Conservation (phyloP, 1,139 yeast genomes). For the Suhomyces anneliseae region DNA sequence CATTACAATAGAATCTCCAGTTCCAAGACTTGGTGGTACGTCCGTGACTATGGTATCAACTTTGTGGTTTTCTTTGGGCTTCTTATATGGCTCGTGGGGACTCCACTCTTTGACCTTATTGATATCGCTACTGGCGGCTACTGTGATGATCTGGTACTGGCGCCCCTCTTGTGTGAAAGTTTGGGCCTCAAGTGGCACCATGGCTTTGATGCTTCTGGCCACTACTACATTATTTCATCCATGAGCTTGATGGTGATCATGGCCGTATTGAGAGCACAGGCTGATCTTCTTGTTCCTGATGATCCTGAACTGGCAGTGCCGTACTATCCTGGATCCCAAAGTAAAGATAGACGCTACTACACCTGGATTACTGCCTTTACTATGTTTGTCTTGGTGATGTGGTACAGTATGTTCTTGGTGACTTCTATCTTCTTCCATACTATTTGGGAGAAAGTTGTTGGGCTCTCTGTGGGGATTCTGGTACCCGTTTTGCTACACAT, state of each 20-base stretch:
- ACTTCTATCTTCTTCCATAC: slow-evolving; percentile 69
- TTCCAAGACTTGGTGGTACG: slow-evolving; percentile 3
- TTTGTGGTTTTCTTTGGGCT: slow-evolving; percentile 19
- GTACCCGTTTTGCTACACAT: slow-evolving; percentile 27
- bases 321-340: neutral
- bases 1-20: slow-evolving; percentile 9
- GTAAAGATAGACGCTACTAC: slow-evolving; percentile 1
- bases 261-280: neutral
- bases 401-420: slow-evolving; percentile 48
- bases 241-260: slow-evolving; percentile 44
- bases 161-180: slow-evolving; percentile 14
- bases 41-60: slow-evolving; percentile 16
- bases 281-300: neutral
- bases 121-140: slow-evolving; percentile 14
- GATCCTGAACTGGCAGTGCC: neutral
- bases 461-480: slow-evolving; percentile 47
- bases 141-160: neutral
- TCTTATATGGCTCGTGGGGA: slow-evolving; percentile 49
- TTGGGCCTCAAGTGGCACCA: slow-evolving; percentile 55
- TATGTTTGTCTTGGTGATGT: slow-evolving; percentile 24
- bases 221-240: slow-evolving; percentile 54
- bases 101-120: slow-evolving; percentile 45
- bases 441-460: slow-evolving; percentile 52
- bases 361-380: slow-evolving; percentile 4
- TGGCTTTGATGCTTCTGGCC: slow-evolving; percentile 68